phyloP scores from a whole-genome alignment of 192 early-diverging fungal species.

The Jimgerdemannia flammicorona region DNA sequence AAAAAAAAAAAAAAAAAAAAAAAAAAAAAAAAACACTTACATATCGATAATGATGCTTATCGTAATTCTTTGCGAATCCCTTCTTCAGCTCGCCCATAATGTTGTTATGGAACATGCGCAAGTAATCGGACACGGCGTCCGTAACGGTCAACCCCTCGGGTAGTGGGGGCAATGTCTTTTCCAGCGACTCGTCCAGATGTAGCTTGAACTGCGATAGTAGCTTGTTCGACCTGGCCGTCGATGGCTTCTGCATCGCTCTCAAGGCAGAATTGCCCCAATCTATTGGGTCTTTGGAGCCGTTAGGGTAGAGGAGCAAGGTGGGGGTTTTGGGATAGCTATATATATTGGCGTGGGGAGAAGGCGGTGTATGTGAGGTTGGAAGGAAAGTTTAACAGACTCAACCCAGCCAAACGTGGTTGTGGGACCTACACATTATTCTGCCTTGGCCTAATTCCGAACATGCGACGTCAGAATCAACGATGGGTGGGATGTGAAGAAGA shows the following conservation, averaged over 20 bases:
- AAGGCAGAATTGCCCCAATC: conserved; percentile 38
- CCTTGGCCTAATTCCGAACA: no score
- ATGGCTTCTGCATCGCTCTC: conserved; percentile 12
- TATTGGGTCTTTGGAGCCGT: conserved; percentile 34
- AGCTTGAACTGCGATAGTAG: conserved; percentile 39
- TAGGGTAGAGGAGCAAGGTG: conserved; percentile 37
- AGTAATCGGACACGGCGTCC: conserved; percentile 39
- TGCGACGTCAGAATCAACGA: no score
- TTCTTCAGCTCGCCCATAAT: conserved; percentile 35
- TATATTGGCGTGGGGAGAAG: no score
- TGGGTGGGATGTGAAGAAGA: no score
- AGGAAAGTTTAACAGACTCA: no score
- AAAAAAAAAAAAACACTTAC: no score
- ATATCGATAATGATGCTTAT: conserved; percentile 37
- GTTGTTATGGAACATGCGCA: conserved; percentile 36
- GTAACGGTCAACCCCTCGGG: conserved; percentile 36
- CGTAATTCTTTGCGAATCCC: conserved; percentile 41
- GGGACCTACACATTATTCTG: no score
- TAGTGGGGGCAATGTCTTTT: conserved; percentile 14
- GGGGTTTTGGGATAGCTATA: conserved; percentile 36
- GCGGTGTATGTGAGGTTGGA: no score
- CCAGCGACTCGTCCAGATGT: conserved; percentile 34
- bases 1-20: no score
- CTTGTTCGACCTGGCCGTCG: conserved; percentile 29
- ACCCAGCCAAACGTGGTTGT: no score